Evolutionary conservation across 2,329 filamentous ascomycete species (phyloP).

Genomic region (Tolypocladium pustulatum): DNA sequence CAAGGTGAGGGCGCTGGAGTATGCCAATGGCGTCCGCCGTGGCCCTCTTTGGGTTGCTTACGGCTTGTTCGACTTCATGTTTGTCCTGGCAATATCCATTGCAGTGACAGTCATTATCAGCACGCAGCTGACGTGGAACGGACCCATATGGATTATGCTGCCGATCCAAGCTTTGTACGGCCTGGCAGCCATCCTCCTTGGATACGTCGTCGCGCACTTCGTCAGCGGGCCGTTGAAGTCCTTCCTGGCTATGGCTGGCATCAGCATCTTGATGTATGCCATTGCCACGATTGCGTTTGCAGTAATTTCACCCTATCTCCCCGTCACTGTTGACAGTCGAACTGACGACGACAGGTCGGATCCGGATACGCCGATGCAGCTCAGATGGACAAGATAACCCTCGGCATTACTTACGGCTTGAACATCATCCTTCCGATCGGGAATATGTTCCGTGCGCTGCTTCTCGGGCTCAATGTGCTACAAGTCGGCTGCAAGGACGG

Average conservation of each 20-base stretch:
- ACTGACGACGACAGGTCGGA: background rate
- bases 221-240: constrained; percentile 61
- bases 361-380: constrained; percentile 6
- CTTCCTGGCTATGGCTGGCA: constrained; percentile 51
- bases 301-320: too few species aligned
- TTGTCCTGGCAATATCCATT: constrained; percentile 53
- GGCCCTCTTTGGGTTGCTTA: constrained; percentile 75
- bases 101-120: constrained; percentile 29
- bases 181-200: constrained; percentile 56
- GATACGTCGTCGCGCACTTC: constrained; percentile 55
- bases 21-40: constrained; percentile 74
- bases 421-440: constrained; percentile 15
- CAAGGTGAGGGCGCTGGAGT: constrained; percentile 70
- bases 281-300: constrained; percentile 26
- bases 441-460: constrained; percentile 56
- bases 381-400: constrained; percentile 5
- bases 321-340: too few species aligned
- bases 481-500: constrained; percentile 58
- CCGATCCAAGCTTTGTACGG: constrained; percentile 68
- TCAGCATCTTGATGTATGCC: constrained; percentile 49
- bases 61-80: constrained; percentile 61
- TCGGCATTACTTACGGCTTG: constrained; percentile 7
- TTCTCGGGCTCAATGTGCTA: constrained; percentile 69
- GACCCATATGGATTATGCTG: constrained; percentile 65
- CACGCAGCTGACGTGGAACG: constrained; percentile 49